Percentiles rank a stretch among this genome's conserved stretches.
Conservation (phyloP, 2,329 filamentous ascomycete genomes). For the Gaeumannomyces tritici region DNA sequence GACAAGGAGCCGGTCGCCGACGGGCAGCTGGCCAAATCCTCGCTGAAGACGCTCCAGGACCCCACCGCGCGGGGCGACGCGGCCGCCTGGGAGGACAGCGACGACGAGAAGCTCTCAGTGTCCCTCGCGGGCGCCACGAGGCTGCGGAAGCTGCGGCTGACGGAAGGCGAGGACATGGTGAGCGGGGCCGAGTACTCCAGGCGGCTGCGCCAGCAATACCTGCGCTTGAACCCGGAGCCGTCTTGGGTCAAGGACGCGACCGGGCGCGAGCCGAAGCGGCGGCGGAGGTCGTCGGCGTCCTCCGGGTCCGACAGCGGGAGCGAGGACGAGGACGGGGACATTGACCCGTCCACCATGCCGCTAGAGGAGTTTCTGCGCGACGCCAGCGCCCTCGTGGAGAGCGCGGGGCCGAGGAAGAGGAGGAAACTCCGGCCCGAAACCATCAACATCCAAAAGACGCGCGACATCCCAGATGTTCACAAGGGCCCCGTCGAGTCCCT, state of each 20-base stretch:
- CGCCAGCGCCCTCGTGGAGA: constrained; percentile 3
- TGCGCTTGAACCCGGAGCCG: constrained; percentile 49
- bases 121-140: constrained; percentile 69
- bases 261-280: constrained; percentile 39
- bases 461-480: constrained; percentile 74
- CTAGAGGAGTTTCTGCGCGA: constrained; percentile 60
- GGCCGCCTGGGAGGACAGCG: constrained; percentile 86
- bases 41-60: neutral
- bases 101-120: constrained; percentile 79
- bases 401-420: constrained; percentile 39
- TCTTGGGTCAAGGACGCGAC: constrained; percentile 48
- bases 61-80: constrained; percentile 22
- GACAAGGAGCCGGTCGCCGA: constrained; percentile 34
- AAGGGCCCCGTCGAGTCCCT: constrained; percentile 73
- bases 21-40: constrained; percentile 15
- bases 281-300: constrained; percentile 15
- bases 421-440: constrained; percentile 76
- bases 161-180: constrained; percentile 77
- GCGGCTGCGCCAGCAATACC: constrained; percentile 70
- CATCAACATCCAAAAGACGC: constrained; percentile 79
- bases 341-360: constrained; percentile 60
- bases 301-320: constrained; percentile 5
- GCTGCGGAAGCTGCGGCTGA: constrained; percentile 72
- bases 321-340: constrained; percentile 12
- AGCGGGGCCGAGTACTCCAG: constrained; percentile 77